A percentile compares a stretch with the other conserved stretches of the same genome.
Conservation (phyloP, 2,329 filamentous ascomycete species). For the Fusarium sp. region DNA sequence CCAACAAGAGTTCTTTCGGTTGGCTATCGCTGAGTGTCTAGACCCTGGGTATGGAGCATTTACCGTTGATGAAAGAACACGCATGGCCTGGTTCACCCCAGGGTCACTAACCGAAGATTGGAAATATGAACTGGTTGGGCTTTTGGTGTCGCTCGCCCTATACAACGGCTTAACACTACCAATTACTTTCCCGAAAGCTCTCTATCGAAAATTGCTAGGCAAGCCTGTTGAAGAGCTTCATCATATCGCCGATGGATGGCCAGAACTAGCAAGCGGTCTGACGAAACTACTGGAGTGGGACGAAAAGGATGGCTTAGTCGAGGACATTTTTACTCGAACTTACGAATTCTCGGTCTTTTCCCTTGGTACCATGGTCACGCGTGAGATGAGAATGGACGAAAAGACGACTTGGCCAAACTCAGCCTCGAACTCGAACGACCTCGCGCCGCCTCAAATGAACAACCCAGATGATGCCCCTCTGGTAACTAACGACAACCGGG, state of each 20-base stretch:
- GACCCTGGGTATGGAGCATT: conserved; percentile 85
- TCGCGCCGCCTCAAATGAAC: conserved; percentile 35
- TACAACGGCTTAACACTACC: conserved; percentile 95
- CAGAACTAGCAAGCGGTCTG: conserved; percentile 81
- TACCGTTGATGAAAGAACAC: conserved; percentile 79
- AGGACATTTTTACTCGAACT: conserved; percentile 84
- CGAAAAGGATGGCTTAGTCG: conserved; percentile 79
- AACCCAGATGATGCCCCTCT: conserved; percentile 70
- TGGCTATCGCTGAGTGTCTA: conserved; percentile 84
- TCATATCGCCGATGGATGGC: conserved; percentile 90
- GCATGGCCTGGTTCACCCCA: conserved; percentile 90
- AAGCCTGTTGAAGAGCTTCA: conserved; percentile 77
- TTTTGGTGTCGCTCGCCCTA: conserved; percentile 89
- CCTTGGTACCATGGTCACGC: conserved; percentile 68
- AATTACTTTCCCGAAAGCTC: conserved; percentile 84
- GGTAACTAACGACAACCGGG: conserved; percentile 85
- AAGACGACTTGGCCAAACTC: conserved; percentile 67
- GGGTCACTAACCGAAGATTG: conserved; percentile 84
- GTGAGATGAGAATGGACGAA: conserved; percentile 64
- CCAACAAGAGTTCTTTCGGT: conserved; percentile 94
- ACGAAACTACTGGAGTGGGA: conserved; percentile 81
- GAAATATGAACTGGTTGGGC: conserved; percentile 90
- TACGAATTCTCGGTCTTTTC: conserved; percentile 83
- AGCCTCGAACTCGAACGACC: conserved; percentile 45
- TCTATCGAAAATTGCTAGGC: conserved; percentile 85